Base-by-base conservation (phyloP, 495 filamentous ascomycete species). In the Aspergillus steynii region DNA sequence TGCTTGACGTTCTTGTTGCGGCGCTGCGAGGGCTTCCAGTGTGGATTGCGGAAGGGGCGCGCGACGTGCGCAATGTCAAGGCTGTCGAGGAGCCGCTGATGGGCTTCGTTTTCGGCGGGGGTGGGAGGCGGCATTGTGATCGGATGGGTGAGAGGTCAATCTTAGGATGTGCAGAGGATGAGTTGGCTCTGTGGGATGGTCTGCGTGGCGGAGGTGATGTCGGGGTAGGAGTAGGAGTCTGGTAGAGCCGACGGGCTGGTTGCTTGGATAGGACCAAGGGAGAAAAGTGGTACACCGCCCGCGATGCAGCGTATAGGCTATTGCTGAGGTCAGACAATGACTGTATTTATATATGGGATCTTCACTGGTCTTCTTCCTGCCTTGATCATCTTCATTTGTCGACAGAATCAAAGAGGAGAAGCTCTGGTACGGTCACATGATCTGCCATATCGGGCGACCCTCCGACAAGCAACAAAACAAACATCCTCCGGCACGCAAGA, bases 1-100 rank as follows among this genome's bases (percentile, higher is more conserved):
- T 96, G 91, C 75, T 98, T 98, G 75, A 98, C 88, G 69, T 96
- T 97, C 79, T 97, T 97, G 82, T 97, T 98, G 73, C 95, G 92
- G 14, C 95, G 92, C 73, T 92, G 89, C 59, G 93, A 90, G 20
- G 96, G 90, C 62, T 88, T 91, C 94, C 94, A 99, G 69, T 86
- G 74, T 0, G 88, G 79, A 69, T 92, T 96, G 64, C 95, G 92
- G 81, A 96, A 98, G 58, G 86, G 90, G 71, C 93, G 92, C 28
- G 83, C 88, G 68, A 91, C 82, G 20, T 85, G 80, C 61, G 92
- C 87, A 65, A 97, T 90, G 75, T 99, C 95, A 60, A 98, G 90
- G 62, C 87, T 74, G 71, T 97, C 91, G 53, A 99, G 87, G 46
- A 97, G 78, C 50, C 70, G 71, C 65, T 83, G 82, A 62, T 85